phyloP scores from a whole-genome alignment of 2,329 filamentous ascomycete species.

The Claviceps sp. region DNA sequence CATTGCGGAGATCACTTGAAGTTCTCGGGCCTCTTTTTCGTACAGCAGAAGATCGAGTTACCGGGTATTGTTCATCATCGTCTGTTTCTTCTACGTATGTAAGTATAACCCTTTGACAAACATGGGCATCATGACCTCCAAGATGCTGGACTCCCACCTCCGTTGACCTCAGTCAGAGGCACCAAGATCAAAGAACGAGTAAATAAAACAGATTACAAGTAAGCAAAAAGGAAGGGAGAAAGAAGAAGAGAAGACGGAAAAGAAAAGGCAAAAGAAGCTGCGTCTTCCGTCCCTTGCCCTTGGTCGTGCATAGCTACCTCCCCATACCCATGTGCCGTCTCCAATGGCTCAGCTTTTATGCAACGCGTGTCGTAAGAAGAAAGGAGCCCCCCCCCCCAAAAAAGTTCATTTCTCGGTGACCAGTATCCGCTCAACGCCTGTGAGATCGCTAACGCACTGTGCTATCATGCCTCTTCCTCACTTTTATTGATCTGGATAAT shows the following conservation, averaged over 20 bases:
- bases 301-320: neutral
- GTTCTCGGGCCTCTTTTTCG: too few species aligned
- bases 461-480: neutral
- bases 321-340: neutral
- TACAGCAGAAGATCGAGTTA: too few species aligned
- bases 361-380: slow-evolving; percentile 8
- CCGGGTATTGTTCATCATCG: neutral
- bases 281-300: neutral
- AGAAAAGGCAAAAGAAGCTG: neutral
- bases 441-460: slow-evolving; percentile 5
- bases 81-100: neutral
- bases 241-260: neutral
- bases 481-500: too few species aligned
- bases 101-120: neutral
- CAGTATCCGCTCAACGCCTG: slow-evolving; percentile 7
- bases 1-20: too few species aligned
- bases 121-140: neutral
- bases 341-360: slow-evolving; percentile 4
- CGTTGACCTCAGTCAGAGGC: neutral
- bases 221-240: neutral
- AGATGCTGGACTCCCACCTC: too few species aligned
- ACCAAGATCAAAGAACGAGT: neutral
- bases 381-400: neutral
- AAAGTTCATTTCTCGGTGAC: neutral
- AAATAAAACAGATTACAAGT: neutral